Percentiles rank a stretch among this genome's conserved stretches.
Evolutionary conservation across 2,329 filamentous ascomycete genomes (phyloP).

Genomic region (Fusarium gaditjirri): DNA sequence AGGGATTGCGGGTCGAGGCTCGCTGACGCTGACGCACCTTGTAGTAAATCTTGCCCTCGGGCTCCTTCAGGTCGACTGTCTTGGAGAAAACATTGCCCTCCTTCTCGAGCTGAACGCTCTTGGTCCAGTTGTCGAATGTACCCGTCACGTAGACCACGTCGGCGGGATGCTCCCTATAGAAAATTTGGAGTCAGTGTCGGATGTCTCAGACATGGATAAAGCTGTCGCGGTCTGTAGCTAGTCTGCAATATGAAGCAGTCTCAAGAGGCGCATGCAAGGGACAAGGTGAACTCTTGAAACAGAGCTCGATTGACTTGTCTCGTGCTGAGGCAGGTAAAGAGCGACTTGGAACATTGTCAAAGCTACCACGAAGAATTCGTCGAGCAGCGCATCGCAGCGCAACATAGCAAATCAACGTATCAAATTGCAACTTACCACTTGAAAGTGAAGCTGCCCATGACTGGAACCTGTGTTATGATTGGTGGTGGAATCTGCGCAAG

Average conservation of each 20-base stretch:
- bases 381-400: slow-evolving; percentile 27
- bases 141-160: slow-evolving; percentile 94
- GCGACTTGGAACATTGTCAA: slow-evolving; percentile 8
- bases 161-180: slow-evolving; percentile 80
- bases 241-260: slow-evolving; percentile 18
- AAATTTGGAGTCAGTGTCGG: slow-evolving; percentile 35
- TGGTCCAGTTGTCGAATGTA: slow-evolving; percentile 94
- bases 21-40: slow-evolving; percentile 73
- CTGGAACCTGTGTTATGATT: slow-evolving; percentile 42
- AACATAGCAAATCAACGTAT: not conserved
- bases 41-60: slow-evolving; percentile 83
- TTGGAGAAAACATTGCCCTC: slow-evolving; percentile 80
- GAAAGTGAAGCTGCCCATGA: slow-evolving; percentile 76
- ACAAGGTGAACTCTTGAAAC: slow-evolving; percentile 10
- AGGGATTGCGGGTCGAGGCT: slow-evolving; percentile 14
- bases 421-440: slow-evolving; percentile 67
- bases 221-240: slow-evolving; percentile 16
- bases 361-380: not conserved
- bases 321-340: slow-evolving; percentile 12
- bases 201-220: slow-evolving; percentile 40
- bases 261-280: slow-evolving; percentile 1
- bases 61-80: slow-evolving; percentile 76
- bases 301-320: slow-evolving; percentile 27
- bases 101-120: slow-evolving; percentile 85
- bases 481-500: slow-evolving; percentile 24